These are phyloP conservation scores for Kodamaea sp. DNA, from an alignment of 1,139 yeast genomes.

Conservation along the genomic window DNA sequence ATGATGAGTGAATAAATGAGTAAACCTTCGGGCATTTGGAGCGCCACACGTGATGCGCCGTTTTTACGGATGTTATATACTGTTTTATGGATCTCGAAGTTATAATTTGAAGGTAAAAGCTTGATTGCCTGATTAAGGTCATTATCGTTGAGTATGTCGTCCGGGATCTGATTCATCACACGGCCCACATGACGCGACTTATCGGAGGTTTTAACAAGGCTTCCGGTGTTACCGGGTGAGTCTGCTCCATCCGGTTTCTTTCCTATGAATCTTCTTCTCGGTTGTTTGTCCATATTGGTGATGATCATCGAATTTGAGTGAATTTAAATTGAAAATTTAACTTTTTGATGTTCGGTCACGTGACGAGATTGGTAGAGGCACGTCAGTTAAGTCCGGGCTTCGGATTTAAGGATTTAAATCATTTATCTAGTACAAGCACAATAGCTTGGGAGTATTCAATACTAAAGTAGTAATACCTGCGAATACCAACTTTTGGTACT, in stretches of 20 bases:
- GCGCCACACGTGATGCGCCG: conserved; percentile 71
- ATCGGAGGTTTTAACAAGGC: conserved; percentile 23
- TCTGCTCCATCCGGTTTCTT: conserved; percentile 15
- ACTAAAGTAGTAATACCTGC: no score
- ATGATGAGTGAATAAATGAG: conserved; percentile 81
- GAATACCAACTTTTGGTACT: no score
- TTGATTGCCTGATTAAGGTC: conserved; percentile 79
- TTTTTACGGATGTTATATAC: conserved; percentile 85
- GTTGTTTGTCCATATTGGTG: background rate
- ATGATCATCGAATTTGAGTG: no score
- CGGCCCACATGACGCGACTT: conserved; percentile 44
- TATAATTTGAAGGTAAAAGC: conserved; percentile 83
- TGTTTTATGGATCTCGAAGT: conserved; percentile 93
- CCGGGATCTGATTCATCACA: conserved; percentile 86
- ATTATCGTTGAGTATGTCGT: conserved; percentile 71
- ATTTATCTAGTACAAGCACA: no score
- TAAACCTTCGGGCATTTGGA: conserved; percentile 97
- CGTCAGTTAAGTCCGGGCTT: no score
- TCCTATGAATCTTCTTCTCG: conserved; percentile 37
- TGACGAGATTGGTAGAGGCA: no score
- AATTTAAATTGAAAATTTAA: no score
- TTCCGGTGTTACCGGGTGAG: conserved; percentile 7
- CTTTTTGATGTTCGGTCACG: no score
- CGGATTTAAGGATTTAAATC: no score
- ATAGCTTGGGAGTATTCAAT: no score